Conservation (phyloP, 805 yeast species). For the Alloascoidea africana region DNA sequence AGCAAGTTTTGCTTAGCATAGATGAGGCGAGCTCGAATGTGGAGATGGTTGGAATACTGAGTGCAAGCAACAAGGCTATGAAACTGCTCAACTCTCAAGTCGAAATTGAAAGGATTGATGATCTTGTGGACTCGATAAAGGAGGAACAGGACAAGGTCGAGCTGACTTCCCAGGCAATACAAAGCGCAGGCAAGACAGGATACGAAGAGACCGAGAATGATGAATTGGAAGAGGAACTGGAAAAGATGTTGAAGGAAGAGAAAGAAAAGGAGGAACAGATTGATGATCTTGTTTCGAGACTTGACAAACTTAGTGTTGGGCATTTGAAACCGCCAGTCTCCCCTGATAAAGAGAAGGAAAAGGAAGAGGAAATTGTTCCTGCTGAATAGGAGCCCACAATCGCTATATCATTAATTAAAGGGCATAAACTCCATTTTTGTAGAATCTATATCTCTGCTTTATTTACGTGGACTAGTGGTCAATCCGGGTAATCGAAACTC, state of each 20-base stretch:
- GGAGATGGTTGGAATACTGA: background rate
- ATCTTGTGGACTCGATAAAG: background rate
- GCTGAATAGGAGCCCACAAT: too few relatives aligned
- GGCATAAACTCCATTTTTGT: too few relatives aligned
- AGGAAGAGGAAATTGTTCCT: background rate
- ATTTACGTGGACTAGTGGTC: too few relatives aligned
- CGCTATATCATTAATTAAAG: too few relatives aligned
- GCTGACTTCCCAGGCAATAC: background rate
- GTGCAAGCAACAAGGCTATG: background rate
- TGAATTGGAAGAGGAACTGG: background rate
- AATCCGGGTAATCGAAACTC: too few relatives aligned
- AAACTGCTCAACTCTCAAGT: background rate
- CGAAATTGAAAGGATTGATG: background rate
- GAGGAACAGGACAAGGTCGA: background rate
- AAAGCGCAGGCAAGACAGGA: background rate
- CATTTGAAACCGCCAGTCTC: background rate
- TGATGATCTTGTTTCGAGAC: background rate
- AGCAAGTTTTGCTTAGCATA: background rate
- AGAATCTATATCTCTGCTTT: too few relatives aligned
- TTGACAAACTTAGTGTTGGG: background rate
- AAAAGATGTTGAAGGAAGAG: background rate
- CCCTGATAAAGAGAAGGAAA: background rate
- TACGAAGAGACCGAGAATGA: background rate
- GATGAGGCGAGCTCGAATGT: conserved; percentile 1
- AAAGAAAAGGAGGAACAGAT: background rate